Base-by-base conservation (phyloP, 129 eudicot species). In the Apium graveolens region DNA sequence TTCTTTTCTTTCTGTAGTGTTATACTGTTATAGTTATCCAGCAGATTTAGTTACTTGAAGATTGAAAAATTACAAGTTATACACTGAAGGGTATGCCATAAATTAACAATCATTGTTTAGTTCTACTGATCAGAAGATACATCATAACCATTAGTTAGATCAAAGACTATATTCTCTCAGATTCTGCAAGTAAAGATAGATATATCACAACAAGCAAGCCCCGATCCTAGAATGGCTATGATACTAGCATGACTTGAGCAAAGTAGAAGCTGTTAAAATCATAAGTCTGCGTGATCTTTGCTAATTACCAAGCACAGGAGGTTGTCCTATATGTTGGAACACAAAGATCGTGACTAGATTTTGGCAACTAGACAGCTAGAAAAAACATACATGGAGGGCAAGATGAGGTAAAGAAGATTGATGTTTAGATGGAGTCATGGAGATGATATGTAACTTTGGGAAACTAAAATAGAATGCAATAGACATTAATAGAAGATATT, bases 1-100 rank as follows among this genome's bases (percentile, higher is more conserved):
- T 51, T 48, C 80, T 81, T 81, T 63, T 45, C 62, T 66, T 66
- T 39, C 20, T 46, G 18, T 31, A 60, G 0, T 26, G 10, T 60
- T 24, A 26, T 60, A 27, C 1, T 60, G 7, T n/a, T 43, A 29
- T 13, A 27, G 49, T 26, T 49, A 73, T 73, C n/a, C 26, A 26
- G 37, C 13, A 5, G 24, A 41, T 42, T 11, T 3, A 41, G 11
- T 20, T 18, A 42, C 46, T 37, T 41, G 51, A 18, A 5, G 34
- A 41, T 72, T 9, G 53, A 72, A 41, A 72, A 2, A n/a, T 72
- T 73, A 13, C 13, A 24, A 71, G 18, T 71, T 71, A 18, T 35
- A 8, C 3, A 16, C 24, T 12, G 6, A 71, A 39, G 49, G 24
- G 49, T 71, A 39, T 38, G 32, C 17, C 46, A 71, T 71, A 41